Base-by-base conservation (phyloP, 1,284 basidiomycete species). In the Rhodotorula sp. region DNA sequence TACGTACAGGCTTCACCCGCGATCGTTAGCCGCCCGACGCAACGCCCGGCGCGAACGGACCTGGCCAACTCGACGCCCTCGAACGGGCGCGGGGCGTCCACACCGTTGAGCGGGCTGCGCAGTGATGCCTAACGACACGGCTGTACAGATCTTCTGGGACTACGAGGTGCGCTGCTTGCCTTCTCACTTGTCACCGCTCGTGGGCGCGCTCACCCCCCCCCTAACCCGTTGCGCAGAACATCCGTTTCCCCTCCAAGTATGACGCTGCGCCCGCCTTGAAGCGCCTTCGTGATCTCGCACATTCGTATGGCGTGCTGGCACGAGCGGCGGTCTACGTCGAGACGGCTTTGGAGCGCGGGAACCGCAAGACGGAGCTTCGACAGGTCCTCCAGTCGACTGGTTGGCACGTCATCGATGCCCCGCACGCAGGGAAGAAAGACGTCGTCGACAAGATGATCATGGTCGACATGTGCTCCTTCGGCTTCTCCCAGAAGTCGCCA, bases 391-490 rank as follows among this genome's bases (percentile, higher is more conserved):
- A 62, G 34, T 7, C 17, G n/a, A 39, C 32, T 2, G 68, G 54
- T 5, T 60, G 61, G 8, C 36, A 19, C 17, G 27, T 69, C n/a
- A 8, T 27, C 8, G 68, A 69, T 30, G 57, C 63, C n/a, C 63
- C 68, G n/a, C 68, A 69, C 24, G 51, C 39, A 10, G 51, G 51
- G 8, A 27, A 29, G 6, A 69, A 69, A 49, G 63, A 69, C 24
- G 68, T 69, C 32, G 68, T 55, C 39, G 68, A 65, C 55, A 64
- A 59, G 24, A 62, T 62, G 56, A 48, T 69, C 44, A 53, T 69
- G 13, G 49, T 57, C 20, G 63, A 69, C 46, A 24, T 59, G 20
- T 36, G 65, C 47, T 19, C 27, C 1, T 65, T 58, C 22, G 68
- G 54, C 2, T 44, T 69, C 19, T 27, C 53, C 7, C 15, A 9